Conservation (phyloP, 176 grass and related monocot species). For the Cocos nucifera region DNA sequence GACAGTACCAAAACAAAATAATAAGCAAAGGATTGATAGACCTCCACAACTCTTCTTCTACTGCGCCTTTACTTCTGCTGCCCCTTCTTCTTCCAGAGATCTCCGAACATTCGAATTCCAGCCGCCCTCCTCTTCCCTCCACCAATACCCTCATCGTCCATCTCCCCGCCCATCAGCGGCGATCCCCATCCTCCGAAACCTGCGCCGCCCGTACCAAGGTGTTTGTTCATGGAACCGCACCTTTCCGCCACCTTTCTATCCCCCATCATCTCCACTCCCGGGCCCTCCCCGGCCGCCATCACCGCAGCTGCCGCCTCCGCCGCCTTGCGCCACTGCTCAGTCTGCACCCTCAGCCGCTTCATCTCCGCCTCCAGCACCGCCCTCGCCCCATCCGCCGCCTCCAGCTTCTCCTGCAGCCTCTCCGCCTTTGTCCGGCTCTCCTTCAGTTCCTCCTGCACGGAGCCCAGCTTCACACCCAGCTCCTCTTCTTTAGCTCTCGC, state of each 20-base stretch:
- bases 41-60: too few species aligned
- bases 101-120: conserved; percentile 85
- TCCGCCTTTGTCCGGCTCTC: conserved; percentile 3
- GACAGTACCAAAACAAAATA: too few species aligned
- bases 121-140: conserved; percentile 47
- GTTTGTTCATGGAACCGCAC: conserved; percentile 11
- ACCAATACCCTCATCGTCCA: conserved; percentile 45
- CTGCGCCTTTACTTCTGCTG: conserved; percentile 24
- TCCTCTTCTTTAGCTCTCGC: conserved; percentile 14
- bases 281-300: conserved; percentile 39
- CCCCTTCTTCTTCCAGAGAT: conserved; percentile 90
- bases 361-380: conserved; percentile 59
- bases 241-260: neutral
- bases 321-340: conserved; percentile 89
- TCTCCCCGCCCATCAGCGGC: conserved; percentile 22
- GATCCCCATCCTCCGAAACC: conserved; percentile 37
- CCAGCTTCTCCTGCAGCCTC: conserved; percentile 18
- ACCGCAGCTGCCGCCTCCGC: conserved; percentile 67
- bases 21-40: too few species aligned
- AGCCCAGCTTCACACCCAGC: neutral
- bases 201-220: conserved; percentile 25
- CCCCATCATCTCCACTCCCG: conserved; percentile 19
- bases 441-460: conserved; percentile 25
- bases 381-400: conserved; percentile 33
- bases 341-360: conserved; percentile 76